phyloP scores from a whole-genome alignment of 257 asterid genomes.

The Catharanthus roseus region DNA sequence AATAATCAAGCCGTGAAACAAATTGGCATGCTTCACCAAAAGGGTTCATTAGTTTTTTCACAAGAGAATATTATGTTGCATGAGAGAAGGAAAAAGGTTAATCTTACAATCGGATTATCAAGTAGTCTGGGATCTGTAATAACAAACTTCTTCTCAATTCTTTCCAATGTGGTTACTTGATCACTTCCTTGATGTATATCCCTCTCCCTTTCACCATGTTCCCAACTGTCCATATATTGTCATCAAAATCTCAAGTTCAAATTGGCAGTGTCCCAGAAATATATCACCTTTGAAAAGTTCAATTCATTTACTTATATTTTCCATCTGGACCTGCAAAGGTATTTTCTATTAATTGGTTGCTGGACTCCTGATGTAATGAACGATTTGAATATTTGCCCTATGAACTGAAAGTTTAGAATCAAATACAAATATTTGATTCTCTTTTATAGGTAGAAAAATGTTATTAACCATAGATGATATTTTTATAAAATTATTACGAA shows the following conservation, averaged over 20 bases:
- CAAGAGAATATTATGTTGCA: background rate
- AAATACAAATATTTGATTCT: background rate
- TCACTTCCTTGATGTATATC: conserved; percentile 97
- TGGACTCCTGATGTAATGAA: background rate
- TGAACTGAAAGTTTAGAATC: background rate
- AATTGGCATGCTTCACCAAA: background rate
- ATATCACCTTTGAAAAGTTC: background rate
- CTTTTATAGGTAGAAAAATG: background rate
- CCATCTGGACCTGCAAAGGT: background rate
- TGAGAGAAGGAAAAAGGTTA: background rate
- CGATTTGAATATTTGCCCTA: background rate
- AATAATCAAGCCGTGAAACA: background rate
- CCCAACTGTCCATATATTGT: conserved; percentile 66
- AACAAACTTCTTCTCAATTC: conserved; percentile 96
- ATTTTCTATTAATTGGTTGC: background rate
- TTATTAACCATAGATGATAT: background rate
- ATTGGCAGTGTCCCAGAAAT: conserved; percentile 28
- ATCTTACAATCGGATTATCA: conserved; percentile 91
- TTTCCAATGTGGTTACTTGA: conserved; percentile 92
- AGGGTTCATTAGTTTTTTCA: background rate
- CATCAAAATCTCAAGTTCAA: conserved; percentile 81
- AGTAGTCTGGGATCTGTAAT: conserved; percentile 98
- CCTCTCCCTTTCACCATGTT: conserved; percentile 74
- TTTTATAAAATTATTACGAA: background rate
- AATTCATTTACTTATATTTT: background rate